Conservation (phyloP, 2,329 filamentous ascomycete species). For the Colletotrichum eleusines region DNA sequence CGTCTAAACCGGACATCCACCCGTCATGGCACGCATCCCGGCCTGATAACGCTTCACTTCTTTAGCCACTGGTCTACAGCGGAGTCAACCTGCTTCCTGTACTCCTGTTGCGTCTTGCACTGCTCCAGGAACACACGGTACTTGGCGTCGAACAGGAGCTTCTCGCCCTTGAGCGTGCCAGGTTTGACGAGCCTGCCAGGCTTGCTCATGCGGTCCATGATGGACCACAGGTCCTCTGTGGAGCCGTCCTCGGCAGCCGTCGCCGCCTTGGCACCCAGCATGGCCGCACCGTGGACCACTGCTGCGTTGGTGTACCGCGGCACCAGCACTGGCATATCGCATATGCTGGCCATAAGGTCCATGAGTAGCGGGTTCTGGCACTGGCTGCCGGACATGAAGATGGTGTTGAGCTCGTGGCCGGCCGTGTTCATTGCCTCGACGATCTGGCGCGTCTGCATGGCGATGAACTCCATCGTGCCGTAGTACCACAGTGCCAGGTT, state of each 20-base stretch:
- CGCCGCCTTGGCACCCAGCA: slow-evolving; percentile 98
- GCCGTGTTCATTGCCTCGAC: slow-evolving; percentile 92
- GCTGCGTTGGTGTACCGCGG: slow-evolving; percentile 94
- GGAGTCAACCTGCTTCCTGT: slow-evolving; percentile 82
- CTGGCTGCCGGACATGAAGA: slow-evolving; percentile 99
- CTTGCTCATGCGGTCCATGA: slow-evolving; percentile 99
- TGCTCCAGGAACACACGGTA: slow-evolving; percentile 97
- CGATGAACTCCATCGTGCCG: slow-evolving; percentile 97
- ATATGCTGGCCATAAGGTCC: slow-evolving; percentile 89
- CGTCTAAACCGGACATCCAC: slow-evolving; percentile 10
- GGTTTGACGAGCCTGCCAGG: slow-evolving; percentile 87
- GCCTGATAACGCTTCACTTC: slow-evolving; percentile 12
- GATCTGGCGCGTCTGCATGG: slow-evolving; percentile 95
- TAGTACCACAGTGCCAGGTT: slow-evolving; percentile 94
- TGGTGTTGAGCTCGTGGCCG: slow-evolving; percentile 88
- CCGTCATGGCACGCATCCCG: neutral
- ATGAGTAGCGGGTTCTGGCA: slow-evolving; percentile 97
- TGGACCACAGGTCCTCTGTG: slow-evolving; percentile 91
- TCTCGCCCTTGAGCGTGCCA: slow-evolving; percentile 77
- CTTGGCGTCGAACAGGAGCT: slow-evolving; percentile 85
- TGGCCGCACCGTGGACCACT: slow-evolving; percentile 97
- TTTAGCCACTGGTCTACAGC: slow-evolving; percentile 55
- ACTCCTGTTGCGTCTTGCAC: slow-evolving; percentile 85
- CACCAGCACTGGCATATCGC: slow-evolving; percentile 92
- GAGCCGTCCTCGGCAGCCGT: slow-evolving; percentile 81